A percentile compares a stretch with the other conserved stretches of the same genome.
phyloP scores from a whole-genome alignment of 2,329 filamentous ascomycete species.

The Daldinia sp. region DNA sequence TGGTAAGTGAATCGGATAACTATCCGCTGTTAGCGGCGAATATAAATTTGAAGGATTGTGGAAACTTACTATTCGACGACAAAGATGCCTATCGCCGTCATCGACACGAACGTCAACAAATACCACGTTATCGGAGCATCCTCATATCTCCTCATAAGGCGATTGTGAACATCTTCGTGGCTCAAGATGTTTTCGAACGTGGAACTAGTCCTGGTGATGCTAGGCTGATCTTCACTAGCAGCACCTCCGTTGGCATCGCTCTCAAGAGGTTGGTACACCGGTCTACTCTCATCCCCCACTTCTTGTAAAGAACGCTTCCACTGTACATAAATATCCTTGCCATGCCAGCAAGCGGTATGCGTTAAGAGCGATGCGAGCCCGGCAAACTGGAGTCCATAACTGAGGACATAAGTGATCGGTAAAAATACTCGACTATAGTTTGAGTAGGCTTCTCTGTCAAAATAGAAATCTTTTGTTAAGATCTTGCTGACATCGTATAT shows the following conservation, averaged over 20 bases:
- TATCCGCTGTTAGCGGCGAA: constrained; percentile 52
- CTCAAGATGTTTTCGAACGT: constrained; percentile 69
- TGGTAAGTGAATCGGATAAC: constrained; percentile 83
- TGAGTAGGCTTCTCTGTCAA: constrained; percentile 80
- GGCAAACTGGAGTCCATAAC: constrained; percentile 88
- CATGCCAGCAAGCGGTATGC: constrained; percentile 87
- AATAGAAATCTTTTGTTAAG: constrained; percentile 80
- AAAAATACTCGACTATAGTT: constrained; percentile 87
- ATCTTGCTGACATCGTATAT: constrained; percentile 86
- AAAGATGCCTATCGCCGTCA: constrained; percentile 84
- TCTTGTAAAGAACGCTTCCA: constrained; percentile 78
- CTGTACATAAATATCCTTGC: constrained; percentile 82
- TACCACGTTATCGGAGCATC: constrained; percentile 89
- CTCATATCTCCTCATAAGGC: constrained; percentile 84
- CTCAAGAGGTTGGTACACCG: constrained; percentile 65
- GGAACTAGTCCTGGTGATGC: constrained; percentile 52
- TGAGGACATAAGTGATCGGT: constrained; percentile 87
- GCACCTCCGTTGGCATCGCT: constrained; percentile 43
- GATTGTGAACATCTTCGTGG: constrained; percentile 84
- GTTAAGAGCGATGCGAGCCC: constrained; percentile 82
- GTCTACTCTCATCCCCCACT: constrained; percentile 63
- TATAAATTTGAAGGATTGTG: constrained; percentile 1
- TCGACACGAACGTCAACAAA: constrained; percentile 77
- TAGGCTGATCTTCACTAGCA: constrained; percentile 40
- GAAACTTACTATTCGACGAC: constrained; percentile 81